These are phyloP conservation scores for Podospora australis DNA, from an alignment of 495 filamentous ascomycete genomes.

Conservation along the genomic window DNA sequence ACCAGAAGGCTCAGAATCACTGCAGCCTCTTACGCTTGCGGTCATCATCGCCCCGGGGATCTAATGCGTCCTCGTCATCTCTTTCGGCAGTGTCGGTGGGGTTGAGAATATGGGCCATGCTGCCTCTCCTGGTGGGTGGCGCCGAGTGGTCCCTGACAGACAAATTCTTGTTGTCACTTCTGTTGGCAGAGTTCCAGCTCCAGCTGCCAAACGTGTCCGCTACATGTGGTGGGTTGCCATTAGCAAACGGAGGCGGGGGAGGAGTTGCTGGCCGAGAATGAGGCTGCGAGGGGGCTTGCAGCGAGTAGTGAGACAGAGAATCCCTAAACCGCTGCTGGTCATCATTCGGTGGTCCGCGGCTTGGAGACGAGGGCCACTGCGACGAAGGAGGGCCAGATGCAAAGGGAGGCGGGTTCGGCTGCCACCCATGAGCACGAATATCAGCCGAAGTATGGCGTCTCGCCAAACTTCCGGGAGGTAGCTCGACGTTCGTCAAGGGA, in stretches of 20 bases:
- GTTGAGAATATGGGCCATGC: slow-evolving; percentile 67
- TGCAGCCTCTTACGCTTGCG: slow-evolving; percentile 72
- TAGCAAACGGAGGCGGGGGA: slow-evolving; percentile 37
- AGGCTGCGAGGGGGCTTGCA: slow-evolving; percentile 48
- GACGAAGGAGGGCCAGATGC: slow-evolving; percentile 62
- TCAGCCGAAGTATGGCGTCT: slow-evolving; percentile 94
- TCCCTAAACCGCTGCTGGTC: slow-evolving; percentile 79
- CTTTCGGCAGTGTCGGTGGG: slow-evolving; percentile 46
- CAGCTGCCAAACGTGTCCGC: slow-evolving; percentile 47
- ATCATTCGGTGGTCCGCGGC: slow-evolving; percentile 45
- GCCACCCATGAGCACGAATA: slow-evolving; percentile 87
- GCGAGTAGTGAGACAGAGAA: slow-evolving; percentile 74
- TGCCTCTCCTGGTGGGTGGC: slow-evolving; percentile 50
- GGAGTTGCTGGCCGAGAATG: slow-evolving; percentile 72
- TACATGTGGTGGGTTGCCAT: neutral
- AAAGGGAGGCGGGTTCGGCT: slow-evolving; percentile 60
- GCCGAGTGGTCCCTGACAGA: slow-evolving; percentile 47
- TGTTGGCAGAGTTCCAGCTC: slow-evolving; percentile 45
- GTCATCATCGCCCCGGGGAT: slow-evolving; percentile 49
- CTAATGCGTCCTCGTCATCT: slow-evolving; percentile 37
- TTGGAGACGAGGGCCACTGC: slow-evolving; percentile 85
- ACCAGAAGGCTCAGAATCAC: too few relatives aligned
- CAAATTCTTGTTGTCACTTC: slow-evolving; percentile 37
- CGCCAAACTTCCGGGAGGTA: slow-evolving; percentile 68
- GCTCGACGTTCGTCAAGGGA: slow-evolving; percentile 66